Conservation (phyloP, 495 filamentous ascomycete species). For the Aspergillus campestris region DNA sequence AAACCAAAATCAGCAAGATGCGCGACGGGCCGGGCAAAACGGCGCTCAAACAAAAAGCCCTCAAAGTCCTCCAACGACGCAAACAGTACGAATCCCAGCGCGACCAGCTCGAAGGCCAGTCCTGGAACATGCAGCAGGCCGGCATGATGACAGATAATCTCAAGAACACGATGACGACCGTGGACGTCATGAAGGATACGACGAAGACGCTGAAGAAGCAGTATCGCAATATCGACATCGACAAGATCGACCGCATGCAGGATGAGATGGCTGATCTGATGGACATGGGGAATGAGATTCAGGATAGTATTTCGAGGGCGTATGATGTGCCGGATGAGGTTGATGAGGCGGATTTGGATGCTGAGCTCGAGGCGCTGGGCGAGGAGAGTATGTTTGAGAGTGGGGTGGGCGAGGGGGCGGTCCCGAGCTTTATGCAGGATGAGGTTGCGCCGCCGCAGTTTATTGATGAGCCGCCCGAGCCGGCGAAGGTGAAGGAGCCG, state of each 20-base stretch:
- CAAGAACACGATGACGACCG: constrained; percentile 97
- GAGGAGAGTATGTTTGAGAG: constrained; percentile 76
- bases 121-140: constrained; percentile 99
- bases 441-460: constrained; percentile 74
- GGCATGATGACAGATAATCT: constrained; percentile 99
- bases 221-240: constrained; percentile 94
- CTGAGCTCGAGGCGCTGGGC: constrained; percentile 88
- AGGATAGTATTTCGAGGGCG: constrained; percentile 86
- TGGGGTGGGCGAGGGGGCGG: constrained; percentile 47
- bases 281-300: constrained; percentile 97
- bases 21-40: constrained; percentile 92
- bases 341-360: constrained; percentile 94
- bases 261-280: constrained; percentile 98
- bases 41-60: constrained; percentile 86
- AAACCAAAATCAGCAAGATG: constrained; percentile 83
- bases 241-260: constrained; percentile 96
- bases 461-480: constrained; percentile 70
- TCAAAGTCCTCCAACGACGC: constrained; percentile 91
- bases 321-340: constrained; percentile 98
- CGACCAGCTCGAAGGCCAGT: constrained; percentile 89
- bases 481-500: constrained; percentile 68
- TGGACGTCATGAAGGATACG: constrained; percentile 93
- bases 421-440: constrained; percentile 85
- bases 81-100: constrained; percentile 93
- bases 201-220: constrained; percentile 91